These are phyloP conservation scores for Kwoniella bestiolae DNA, from an alignment of 768 basidiomycete genomes.

Conservation along the genomic window DNA sequence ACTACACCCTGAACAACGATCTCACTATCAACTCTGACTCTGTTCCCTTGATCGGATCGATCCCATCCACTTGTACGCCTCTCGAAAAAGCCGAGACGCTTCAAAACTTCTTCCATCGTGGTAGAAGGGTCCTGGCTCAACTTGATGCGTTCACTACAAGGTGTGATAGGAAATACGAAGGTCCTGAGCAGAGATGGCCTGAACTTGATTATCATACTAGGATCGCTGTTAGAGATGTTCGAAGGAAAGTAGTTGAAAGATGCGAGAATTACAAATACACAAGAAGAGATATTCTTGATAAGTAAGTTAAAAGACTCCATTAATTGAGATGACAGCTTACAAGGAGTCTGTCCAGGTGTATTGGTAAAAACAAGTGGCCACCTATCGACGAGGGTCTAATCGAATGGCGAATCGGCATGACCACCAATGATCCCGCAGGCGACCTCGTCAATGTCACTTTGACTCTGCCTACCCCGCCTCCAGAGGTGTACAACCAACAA, in stretches of 20 bases:
- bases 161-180: conserved; percentile 56
- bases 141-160: conserved; percentile 53
- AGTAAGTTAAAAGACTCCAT: conserved; percentile 41
- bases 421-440: conserved; percentile 46
- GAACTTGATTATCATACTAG: conserved; percentile 52
- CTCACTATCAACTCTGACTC: conserved; percentile 56
- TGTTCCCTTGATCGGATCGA: conserved; percentile 56
- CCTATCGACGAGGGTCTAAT: conserved; percentile 54
- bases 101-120: conserved; percentile 51
- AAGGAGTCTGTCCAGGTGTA: conserved; percentile 26
- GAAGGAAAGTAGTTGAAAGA: conserved; percentile 55
- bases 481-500: conserved; percentile 25
- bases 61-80: conserved; percentile 50
- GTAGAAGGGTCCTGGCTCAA: conserved; percentile 51
- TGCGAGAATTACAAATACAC: conserved; percentile 59
- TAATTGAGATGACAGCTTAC: conserved; percentile 8
- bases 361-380: conserved; percentile 56
- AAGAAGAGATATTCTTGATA: conserved; percentile 55
- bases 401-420: conserved; percentile 42
- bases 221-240: conserved; percentile 54
- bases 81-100: conserved; percentile 52
- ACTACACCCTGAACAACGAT: conserved; percentile 56
- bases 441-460: conserved; percentile 49
- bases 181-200: conserved; percentile 50
- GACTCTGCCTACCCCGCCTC: conserved; percentile 48